These are phyloP conservation scores for Oryza punctata DNA, from an alignment of 176 grass and related monocot species.

Conservation along the genomic window DNA sequence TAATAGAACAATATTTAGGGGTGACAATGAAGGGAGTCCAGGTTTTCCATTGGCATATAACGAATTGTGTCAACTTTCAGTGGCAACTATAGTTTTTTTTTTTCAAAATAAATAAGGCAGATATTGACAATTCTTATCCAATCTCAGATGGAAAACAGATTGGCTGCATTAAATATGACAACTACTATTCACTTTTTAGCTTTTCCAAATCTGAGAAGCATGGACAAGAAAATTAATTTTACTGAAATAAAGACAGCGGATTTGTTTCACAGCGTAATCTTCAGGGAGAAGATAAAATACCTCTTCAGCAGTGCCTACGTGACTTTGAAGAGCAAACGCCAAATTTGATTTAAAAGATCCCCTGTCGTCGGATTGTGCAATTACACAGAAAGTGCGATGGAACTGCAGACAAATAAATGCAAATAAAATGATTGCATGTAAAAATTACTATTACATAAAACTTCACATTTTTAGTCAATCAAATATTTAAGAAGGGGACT, in stretches of 20 bases:
- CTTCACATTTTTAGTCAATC: neutral
- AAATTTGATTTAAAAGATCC: conserved; percentile 87
- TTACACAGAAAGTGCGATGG: conserved; percentile 70
- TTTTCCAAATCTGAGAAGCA: conserved; percentile 20
- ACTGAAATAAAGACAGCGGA: neutral
- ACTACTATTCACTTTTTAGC: neutral
- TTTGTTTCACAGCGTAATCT: conserved; percentile 20
- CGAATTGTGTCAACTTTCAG: neutral
- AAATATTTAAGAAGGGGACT: neutral
- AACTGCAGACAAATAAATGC: conserved; percentile 64
- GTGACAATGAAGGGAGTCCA: neutral
- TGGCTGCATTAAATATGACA: conserved; percentile 21
- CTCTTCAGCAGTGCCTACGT: conserved; percentile 82
- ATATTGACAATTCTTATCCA: conserved; percentile 1
- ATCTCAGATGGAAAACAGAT: conserved; percentile 28
- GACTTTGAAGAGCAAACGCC: conserved; percentile 77
- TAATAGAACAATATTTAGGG: neutral
- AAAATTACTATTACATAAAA: neutral
- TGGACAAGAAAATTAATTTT: neutral
- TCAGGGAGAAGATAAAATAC: conserved; percentile 39
- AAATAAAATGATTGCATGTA: conserved; percentile 16
- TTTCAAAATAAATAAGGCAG: neutral
- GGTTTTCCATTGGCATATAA: neutral
- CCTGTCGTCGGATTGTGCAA: conserved; percentile 47
- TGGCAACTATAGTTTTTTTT: neutral